A percentile compares a stretch with the other conserved stretches of the same genome.
phyloP scores from a whole-genome alignment of 2,329 filamentous ascomycete genomes.

The Elsinoe australis region DNA sequence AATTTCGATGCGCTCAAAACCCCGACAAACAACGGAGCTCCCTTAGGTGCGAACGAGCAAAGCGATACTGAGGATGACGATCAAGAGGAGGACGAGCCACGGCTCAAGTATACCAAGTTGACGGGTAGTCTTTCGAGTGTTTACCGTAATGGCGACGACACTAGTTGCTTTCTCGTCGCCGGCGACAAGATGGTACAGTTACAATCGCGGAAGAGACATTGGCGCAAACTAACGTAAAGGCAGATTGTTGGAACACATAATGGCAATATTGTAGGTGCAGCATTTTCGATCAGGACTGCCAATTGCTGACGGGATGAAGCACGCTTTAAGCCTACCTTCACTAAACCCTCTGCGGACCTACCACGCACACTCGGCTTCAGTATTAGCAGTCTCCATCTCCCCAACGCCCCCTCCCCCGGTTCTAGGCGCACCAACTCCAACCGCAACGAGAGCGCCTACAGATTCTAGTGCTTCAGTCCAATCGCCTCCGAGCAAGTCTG shows the following conservation, averaged over 20 bases:
- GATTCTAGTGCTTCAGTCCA: slow-evolving; percentile 9
- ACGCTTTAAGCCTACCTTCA: slow-evolving; percentile 75
- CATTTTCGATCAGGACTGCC: background rate
- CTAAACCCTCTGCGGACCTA: slow-evolving; percentile 79
- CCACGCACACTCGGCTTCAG: slow-evolving; percentile 84
- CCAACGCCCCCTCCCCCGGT: slow-evolving; percentile 62
- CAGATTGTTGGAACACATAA: slow-evolving; percentile 92
- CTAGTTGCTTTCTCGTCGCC: slow-evolving; percentile 79
- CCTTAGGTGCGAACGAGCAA: slow-evolving; percentile 24
- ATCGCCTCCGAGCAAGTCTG: slow-evolving; percentile 15
- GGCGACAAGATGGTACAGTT: slow-evolving; percentile 87
- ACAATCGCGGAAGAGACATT: slow-evolving; percentile 1
- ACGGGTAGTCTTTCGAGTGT: slow-evolving; percentile 71
- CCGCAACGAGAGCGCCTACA: background rate
- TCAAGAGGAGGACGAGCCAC: slow-evolving; percentile 87
- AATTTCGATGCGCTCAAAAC: slow-evolving; percentile 22
- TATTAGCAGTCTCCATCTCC: slow-evolving; percentile 84
- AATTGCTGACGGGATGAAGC: slow-evolving; percentile 43
- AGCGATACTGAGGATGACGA: slow-evolving; percentile 39
- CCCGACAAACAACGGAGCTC: background rate
- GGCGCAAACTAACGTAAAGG: slow-evolving; percentile 16
- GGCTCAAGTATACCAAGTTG: slow-evolving; percentile 83
- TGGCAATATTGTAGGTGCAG: slow-evolving; percentile 73
- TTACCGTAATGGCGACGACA: slow-evolving; percentile 92
- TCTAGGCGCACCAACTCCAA: background rate